A percentile compares a stretch with the other conserved stretches of the same genome.
phyloP scores from a whole-genome alignment of 1,284 basidiomycete genomes.

The Puccinia polysora region DNA sequence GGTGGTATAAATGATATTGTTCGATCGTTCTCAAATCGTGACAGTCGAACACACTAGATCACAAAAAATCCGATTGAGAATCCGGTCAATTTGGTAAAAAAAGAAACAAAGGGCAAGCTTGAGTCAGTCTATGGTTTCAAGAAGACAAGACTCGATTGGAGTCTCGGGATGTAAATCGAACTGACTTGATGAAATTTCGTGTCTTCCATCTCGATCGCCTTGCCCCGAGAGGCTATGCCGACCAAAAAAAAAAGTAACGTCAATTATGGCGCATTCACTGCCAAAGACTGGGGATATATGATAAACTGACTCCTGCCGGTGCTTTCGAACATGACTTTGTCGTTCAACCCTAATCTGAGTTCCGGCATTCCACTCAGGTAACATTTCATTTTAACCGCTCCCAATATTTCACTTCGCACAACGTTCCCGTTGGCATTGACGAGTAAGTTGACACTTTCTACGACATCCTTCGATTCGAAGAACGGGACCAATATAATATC shows the following conservation, averaged over 20 bases:
- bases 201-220: constrained; percentile 99
- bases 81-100: background rate
- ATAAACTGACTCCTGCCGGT: constrained; percentile 77
- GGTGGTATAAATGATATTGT: constrained; percentile 99
- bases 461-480: constrained; percentile 65
- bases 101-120: background rate
- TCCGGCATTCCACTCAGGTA: constrained; percentile 99
- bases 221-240: constrained; percentile 75
- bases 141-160: too few species aligned
- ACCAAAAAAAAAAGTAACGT: constrained; percentile 1
- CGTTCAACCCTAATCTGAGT: constrained; percentile 87
- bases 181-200: constrained; percentile 89
- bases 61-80: background rate
- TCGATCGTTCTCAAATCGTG: constrained; percentile 96
- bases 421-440: constrained; percentile 97
- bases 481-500: background rate
- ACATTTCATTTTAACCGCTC: constrained; percentile 99
- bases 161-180: background rate
- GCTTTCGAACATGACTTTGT: constrained; percentile 99
- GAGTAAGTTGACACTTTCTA: constrained; percentile 93
- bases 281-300: background rate
- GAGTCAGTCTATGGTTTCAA: background rate
- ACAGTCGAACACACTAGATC: constrained; percentile 80
- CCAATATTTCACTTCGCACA: constrained; percentile 92
- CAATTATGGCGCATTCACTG: background rate